Evolutionary conservation across 352 stramenopile species (phyloP).

Genomic region (Globisporangium cederbergense): DNA sequence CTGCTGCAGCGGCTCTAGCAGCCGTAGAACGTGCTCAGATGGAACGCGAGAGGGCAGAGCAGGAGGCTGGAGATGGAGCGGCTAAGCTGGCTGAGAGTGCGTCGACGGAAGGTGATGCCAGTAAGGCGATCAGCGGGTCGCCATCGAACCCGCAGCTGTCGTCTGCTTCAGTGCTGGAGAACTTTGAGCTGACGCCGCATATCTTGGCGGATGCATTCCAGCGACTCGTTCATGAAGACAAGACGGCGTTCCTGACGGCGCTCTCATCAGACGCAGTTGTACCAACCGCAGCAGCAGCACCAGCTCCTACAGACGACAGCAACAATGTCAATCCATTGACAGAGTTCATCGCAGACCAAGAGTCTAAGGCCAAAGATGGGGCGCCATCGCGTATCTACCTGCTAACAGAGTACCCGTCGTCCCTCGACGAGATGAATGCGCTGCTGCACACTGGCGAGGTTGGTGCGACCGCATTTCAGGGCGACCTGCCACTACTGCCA

Average conservation of each 20-base stretch:
- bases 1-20: background rate
- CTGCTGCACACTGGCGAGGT: slow-evolving; percentile 40
- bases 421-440: slow-evolving; percentile 40
- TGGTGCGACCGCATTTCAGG: slow-evolving; percentile 6
- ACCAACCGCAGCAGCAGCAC: background rate
- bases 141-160: background rate
- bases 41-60: background rate
- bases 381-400: slow-evolving; percentile 46
- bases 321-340: background rate
- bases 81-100: background rate
- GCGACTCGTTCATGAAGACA: slow-evolving; percentile 39
- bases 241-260: slow-evolving; percentile 25
- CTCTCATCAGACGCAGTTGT: background rate
- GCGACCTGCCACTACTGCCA: slow-evolving; percentile 34
- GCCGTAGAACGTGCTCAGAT: background rate
- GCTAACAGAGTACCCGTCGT: slow-evolving; percentile 54
- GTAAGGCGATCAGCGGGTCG: background rate
- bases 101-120: background rate
- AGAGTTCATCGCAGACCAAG: background rate
- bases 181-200: slow-evolving; percentile 20
- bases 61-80: background rate
- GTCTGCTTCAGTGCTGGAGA: slow-evolving; percentile 7
- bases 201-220: slow-evolving; percentile 52
- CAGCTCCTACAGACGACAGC: background rate
- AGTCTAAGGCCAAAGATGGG: background rate